A percentile compares a stretch with the other conserved stretches of the same genome.
Evolutionary conservation across 768 basidiomycete species (phyloP).

Genomic region (Gloeostereum incarnatum): DNA sequence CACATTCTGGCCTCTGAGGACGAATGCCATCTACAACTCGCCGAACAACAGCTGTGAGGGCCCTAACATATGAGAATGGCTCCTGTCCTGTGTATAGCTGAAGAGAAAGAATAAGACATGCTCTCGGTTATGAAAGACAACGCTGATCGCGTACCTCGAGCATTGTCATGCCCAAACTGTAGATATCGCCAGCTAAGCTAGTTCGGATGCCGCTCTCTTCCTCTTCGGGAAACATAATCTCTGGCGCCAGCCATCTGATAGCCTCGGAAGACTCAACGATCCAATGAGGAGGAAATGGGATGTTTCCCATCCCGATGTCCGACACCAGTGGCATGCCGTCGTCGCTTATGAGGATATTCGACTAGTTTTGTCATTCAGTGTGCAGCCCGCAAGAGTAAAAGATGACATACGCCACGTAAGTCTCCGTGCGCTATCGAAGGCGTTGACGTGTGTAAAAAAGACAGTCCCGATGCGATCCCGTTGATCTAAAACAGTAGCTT

Average conservation of each 20-base stretch:
- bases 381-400: neutral
- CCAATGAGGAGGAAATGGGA: slow-evolving; percentile 6
- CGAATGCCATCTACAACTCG: slow-evolving; percentile 3
- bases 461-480: slow-evolving; percentile 3
- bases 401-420: slow-evolving; percentile 7
- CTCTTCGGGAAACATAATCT: slow-evolving; percentile 4
- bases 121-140: neutral
- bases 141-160: slow-evolving; percentile 3
- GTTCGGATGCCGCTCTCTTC: neutral
- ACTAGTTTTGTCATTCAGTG: neutral
- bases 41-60: neutral
- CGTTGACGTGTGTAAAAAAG: slow-evolving; percentile 3
- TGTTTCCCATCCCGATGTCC: slow-evolving; percentile 2
- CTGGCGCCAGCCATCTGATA: slow-evolving; percentile 7
- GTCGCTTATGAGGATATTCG: slow-evolving; percentile 5
- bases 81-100: slow-evolving; percentile 5
- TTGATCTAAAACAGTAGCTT: too few relatives aligned
- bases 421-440: slow-evolving; percentile 7
- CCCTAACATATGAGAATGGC: slow-evolving; percentile 1
- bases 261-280: slow-evolving; percentile 3
- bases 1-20: neutral
- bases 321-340: slow-evolving; percentile 1
- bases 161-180: slow-evolving; percentile 8
- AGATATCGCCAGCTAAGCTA: slow-evolving; percentile 4
- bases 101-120: neutral